A percentile compares a stretch with the other conserved stretches of the same genome.
Evolutionary conservation across 352 stramenopile genomes (phyloP).

Genomic region (Globisporangium barbulae): DNA sequence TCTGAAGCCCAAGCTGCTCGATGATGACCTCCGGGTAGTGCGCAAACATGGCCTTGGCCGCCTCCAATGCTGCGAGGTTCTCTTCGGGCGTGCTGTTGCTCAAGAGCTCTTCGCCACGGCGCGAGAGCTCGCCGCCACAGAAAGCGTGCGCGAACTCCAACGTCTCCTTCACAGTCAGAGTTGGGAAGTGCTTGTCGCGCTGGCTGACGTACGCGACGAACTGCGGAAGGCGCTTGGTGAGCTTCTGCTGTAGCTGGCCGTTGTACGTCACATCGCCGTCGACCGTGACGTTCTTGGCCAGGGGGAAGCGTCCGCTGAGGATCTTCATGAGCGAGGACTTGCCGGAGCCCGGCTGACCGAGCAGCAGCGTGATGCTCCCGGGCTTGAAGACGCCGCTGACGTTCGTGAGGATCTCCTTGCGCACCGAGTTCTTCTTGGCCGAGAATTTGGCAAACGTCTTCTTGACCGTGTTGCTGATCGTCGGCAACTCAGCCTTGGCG

Average conservation of each 20-base stretch:
- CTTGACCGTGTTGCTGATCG: conserved; percentile 21
- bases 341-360: conserved; percentile 43
- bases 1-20: conserved; percentile 10
- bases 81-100: conserved; percentile 29
- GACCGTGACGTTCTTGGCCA: conserved; percentile 27
- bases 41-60: conserved; percentile 21
- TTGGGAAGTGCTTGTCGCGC: conserved; percentile 41
- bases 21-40: conserved; percentile 46
- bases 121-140: conserved; percentile 20
- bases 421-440: conserved; percentile 26
- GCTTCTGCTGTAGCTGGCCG: conserved; percentile 4
- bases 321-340: conserved; percentile 58
- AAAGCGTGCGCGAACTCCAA: conserved; percentile 60
- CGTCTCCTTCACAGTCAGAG: conserved; percentile 45
- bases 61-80: conserved; percentile 24
- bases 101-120: conserved; percentile 37
- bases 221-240: conserved; percentile 44
- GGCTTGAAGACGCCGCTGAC: conserved; percentile 38
- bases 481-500: conserved; percentile 18
- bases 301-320: conserved; percentile 35
- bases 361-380: conserved; percentile 43
- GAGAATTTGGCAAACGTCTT: conserved; percentile 17
- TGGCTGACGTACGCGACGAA: conserved; percentile 47
- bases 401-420: conserved; percentile 39
- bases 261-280: conserved; percentile 47